Percentiles rank a stretch among this genome's conserved stretches.
Conservation (phyloP, 305 asterid species). For the Fraxinus greggii region DNA sequence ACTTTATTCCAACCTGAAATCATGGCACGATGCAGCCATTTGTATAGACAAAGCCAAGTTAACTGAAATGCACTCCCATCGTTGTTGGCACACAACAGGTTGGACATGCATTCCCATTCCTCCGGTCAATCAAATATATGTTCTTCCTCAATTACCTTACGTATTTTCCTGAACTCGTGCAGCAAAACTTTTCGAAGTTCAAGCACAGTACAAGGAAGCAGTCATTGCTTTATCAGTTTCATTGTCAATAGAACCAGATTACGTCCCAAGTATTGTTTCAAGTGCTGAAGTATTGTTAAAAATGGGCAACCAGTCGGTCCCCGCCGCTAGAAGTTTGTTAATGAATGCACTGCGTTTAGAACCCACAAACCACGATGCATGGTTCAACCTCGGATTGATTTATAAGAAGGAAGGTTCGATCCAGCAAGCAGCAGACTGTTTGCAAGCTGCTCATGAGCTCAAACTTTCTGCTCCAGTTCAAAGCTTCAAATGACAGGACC, state of each 20-base stretch:
- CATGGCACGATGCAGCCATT: slow-evolving; percentile 62
- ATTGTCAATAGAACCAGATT: slow-evolving; percentile 69
- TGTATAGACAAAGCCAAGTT: slow-evolving; percentile 62
- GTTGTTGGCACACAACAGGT: slow-evolving; percentile 79
- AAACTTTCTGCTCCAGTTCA: slow-evolving; percentile 74
- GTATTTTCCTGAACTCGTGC: slow-evolving; percentile 20
- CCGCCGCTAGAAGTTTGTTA: slow-evolving; percentile 70
- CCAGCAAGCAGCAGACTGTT: slow-evolving; percentile 81
- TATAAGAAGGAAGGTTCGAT: slow-evolving; percentile 66
- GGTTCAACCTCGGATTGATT: slow-evolving; percentile 66
- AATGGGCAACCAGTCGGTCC: slow-evolving; percentile 42
- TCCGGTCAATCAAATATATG: background rate
- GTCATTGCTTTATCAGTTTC: slow-evolving; percentile 59
- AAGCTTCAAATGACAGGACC: slow-evolving; percentile 37
- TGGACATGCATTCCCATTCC: slow-evolving; percentile 5
- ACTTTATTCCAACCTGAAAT: slow-evolving; percentile 56
- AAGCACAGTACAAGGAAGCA: slow-evolving; percentile 55
- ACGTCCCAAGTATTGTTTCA: slow-evolving; percentile 73
- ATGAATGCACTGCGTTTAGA: slow-evolving; percentile 82
- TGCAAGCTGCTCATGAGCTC: slow-evolving; percentile 94
- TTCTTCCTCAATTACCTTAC: slow-evolving; percentile 3
- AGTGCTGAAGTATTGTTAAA: slow-evolving; percentile 60
- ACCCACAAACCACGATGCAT: slow-evolving; percentile 73
- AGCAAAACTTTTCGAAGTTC: slow-evolving; percentile 59
- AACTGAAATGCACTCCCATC: slow-evolving; percentile 45